A percentile compares a stretch with the other conserved stretches of the same genome.
Evolutionary conservation across 305 asterid species (phyloP).

Genomic region (Rubia balearica): DNA sequence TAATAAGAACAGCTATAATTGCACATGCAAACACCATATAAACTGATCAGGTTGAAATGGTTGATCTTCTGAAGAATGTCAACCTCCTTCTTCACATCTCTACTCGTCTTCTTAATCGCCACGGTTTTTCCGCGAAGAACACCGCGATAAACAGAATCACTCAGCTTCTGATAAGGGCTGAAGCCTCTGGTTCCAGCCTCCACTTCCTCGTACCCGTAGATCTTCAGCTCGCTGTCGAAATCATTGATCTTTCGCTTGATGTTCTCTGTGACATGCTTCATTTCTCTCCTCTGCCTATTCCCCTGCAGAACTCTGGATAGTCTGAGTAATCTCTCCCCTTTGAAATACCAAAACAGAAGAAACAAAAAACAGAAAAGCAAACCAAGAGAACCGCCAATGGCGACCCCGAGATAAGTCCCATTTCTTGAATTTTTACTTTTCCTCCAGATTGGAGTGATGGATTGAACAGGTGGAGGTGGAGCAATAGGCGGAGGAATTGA

Average conservation of each 20-base stretch:
- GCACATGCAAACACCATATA: constrained; percentile 47
- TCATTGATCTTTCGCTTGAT: constrained; percentile 32
- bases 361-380: constrained; percentile 29
- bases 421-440: constrained; percentile 18
- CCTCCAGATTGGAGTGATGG: constrained; percentile 9
- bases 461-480: constrained; percentile 7
- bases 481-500: constrained; percentile 3
- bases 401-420: constrained; percentile 34
- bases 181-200: constrained; percentile 47
- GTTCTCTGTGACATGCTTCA: constrained; percentile 22
- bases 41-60: constrained; percentile 52
- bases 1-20: constrained; percentile 21
- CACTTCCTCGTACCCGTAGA: constrained; percentile 40
- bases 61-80: constrained; percentile 42
- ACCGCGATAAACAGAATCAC: constrained; percentile 40
- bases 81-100: constrained; percentile 38
- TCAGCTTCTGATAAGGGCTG: constrained; percentile 28
- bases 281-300: constrained; percentile 15
- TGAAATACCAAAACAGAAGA: constrained; percentile 20
- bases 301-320: neutral
- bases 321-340: constrained; percentile 10
- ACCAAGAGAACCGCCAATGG: constrained; percentile 40
- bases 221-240: constrained; percentile 34
- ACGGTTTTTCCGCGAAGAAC: constrained; percentile 37
- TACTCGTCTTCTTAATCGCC: constrained; percentile 36